Evolutionary conservation across 1,139 yeast genomes (phyloP), one percentile per base, ranked within the genome.

Genomic region (Magnusiomyces paraingens): DNA sequence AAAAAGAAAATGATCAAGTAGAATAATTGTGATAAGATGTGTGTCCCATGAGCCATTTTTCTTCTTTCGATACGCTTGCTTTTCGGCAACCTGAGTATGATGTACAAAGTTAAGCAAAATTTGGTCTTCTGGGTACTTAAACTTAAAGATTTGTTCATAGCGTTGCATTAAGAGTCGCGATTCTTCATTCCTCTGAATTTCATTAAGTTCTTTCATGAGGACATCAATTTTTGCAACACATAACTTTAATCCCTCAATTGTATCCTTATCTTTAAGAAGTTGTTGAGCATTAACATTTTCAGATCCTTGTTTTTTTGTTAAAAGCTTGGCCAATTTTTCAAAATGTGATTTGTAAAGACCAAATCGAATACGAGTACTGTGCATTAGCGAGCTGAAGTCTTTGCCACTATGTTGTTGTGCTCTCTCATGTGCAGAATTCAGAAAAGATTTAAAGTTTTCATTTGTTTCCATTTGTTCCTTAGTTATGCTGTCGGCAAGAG

Each of bases 1-100:
- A 22, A 89, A 70, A 47, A 89, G 69, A 62, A 76, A 87, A 63
- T 89, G 86, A 64, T 89, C 96, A 52, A 89, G 71, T 42, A 88
- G 69, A 22, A 87, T 80, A 36, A 86, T 62, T 38, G 48, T 49
- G 14, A 43, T 21, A 26, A 17, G 42, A 15, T 50, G 47, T 11
- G 47, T 14, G 20, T 51, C 48, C 15, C 42, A 35, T 29, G 49
- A 49, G n/a, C 35, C 36, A 8, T 50, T 49, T 12, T 35, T 21
- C 42, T 39, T 36, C 38, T 45, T 55, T 17, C 52, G 43, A 39
- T 48, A 50, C 6, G 49, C 51, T 17, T 47, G 26, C 20, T 44
- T 44, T 17, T 44, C 47, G 5, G 38, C 38, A 26, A 44, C 15
- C 53, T 51, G 18, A 14, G 50, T 50, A 6, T 50, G 47, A 20